A percentile compares a stretch with the other conserved stretches of the same genome.
Conservation (phyloP, 345 rosid genomes). For the Eucalyptus sp. region DNA sequence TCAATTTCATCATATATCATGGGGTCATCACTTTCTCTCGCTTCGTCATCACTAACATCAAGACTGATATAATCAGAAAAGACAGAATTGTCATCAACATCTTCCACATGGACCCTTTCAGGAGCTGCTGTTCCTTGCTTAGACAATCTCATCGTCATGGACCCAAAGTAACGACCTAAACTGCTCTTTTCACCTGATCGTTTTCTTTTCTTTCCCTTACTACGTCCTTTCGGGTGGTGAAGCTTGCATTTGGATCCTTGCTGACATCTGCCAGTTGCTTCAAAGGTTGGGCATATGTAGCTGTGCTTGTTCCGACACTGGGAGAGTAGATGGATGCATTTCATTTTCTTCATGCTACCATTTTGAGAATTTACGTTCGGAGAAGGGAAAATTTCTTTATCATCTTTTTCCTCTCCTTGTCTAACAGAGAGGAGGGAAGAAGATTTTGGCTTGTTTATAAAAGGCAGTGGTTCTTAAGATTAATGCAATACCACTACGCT, state of each 20-base stretch:
- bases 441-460: neutral
- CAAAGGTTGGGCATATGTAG: constrained; percentile 64
- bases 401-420: neutral
- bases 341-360: neutral
- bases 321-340: neutral
- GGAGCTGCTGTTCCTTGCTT: constrained; percentile 16
- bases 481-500: neutral
- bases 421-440: neutral
- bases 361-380: neutral
- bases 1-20: constrained; percentile 1
- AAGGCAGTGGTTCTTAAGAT: neutral
- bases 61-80: constrained; percentile 46
- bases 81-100: neutral
- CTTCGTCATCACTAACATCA: constrained; percentile 33
- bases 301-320: constrained; percentile 99
- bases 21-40: constrained; percentile 10
- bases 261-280: constrained; percentile 71
- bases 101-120: constrained; percentile 8
- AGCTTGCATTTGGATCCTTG: constrained; percentile 86
- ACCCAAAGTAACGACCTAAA: constrained; percentile 55
- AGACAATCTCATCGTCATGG: neutral
- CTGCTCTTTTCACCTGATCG: constrained; percentile 31
- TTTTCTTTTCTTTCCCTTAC: constrained; percentile 56
- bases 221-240: constrained; percentile 68
- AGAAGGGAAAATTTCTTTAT: neutral